phyloP scores from a whole-genome alignment of 192 early-diverging fungal genomes.

The Coemansia erecta region DNA sequence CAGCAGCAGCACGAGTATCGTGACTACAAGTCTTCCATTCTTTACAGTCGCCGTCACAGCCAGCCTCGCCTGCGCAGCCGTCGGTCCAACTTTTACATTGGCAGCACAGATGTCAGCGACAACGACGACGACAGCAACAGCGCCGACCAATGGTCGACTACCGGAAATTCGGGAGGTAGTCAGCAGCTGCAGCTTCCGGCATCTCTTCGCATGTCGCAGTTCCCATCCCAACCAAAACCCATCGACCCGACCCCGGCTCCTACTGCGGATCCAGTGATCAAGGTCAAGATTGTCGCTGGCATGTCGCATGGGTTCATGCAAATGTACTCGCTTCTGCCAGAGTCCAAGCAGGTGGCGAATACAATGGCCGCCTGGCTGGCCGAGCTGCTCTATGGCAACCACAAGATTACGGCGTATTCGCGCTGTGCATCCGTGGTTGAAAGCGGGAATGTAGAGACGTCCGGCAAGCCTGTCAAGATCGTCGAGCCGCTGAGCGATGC shows the following conservation, averaged over 20 bases:
- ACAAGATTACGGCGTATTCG: conserved; percentile 15
- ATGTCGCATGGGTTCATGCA: conserved; percentile 55
- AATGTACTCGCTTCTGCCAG: conserved; percentile 49
- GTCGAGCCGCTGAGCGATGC: neutral
- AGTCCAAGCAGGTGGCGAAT: conserved; percentile 34
- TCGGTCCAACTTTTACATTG: conserved; percentile 32
- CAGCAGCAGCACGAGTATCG: conserved; percentile 15
- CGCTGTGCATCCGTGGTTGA: conserved; percentile 29
- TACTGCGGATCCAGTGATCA: conserved; percentile 19
- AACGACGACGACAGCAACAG: conserved; percentile 22
- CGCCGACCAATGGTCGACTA: neutral
- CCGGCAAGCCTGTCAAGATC: no score
- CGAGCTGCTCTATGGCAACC: conserved; percentile 32
- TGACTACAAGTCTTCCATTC: conserved; percentile 16
- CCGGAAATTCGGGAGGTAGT: neutral
- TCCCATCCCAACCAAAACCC: neutral
- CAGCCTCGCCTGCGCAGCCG: conserved; percentile 12
- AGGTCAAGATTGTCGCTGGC: conserved; percentile 48
- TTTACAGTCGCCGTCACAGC: conserved; percentile 35
- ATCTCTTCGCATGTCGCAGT: conserved; percentile 32
- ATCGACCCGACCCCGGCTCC: neutral
- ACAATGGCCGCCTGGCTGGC: conserved; percentile 36
- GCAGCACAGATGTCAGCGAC: conserved; percentile 47
- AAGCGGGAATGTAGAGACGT: no score
- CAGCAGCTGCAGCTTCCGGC: conserved; percentile 11